Conservation (phyloP, 1,139 yeast genomes). For the Scheffersomyces parashehatae region DNA sequence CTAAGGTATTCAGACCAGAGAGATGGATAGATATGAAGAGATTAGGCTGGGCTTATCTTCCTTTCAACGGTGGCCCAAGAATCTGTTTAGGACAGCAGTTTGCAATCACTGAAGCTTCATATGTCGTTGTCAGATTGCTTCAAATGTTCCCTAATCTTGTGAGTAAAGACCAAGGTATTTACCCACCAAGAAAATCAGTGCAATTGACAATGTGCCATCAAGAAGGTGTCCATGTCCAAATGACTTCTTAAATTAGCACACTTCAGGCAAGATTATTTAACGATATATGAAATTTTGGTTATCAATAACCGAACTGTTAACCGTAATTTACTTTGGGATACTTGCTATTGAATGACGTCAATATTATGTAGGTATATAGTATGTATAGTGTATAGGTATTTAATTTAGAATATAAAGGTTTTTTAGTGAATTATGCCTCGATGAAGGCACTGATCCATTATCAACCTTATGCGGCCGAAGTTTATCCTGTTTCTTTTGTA, state of each 20-base stretch:
- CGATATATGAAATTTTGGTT: too few relatives aligned
- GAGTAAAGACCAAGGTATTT: slow-evolving; percentile 21
- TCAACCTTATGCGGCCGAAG: too few relatives aligned
- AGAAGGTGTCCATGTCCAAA: slow-evolving; percentile 25
- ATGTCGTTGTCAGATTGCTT: slow-evolving; percentile 27
- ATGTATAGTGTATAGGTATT: too few relatives aligned
- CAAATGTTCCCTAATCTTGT: slow-evolving; percentile 36
- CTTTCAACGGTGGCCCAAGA: slow-evolving; percentile 48
- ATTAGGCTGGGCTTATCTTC: slow-evolving; percentile 45
- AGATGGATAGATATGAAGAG: slow-evolving; percentile 26
- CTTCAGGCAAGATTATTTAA: too few relatives aligned
- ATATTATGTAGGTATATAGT: too few relatives aligned
- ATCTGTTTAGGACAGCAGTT: slow-evolving; percentile 48
- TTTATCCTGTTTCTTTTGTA: too few relatives aligned
- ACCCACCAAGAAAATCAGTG: slow-evolving; percentile 34
- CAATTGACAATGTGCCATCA: slow-evolving; percentile 38
- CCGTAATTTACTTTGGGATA: too few relatives aligned
- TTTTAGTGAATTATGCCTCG: too few relatives aligned
- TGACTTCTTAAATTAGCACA: slow-evolving; percentile 1
- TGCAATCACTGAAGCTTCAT: slow-evolving; percentile 47
- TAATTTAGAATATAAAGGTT: too few relatives aligned
- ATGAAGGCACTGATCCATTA: too few relatives aligned
- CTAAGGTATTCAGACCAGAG: slow-evolving; percentile 22
- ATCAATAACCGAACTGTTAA: too few relatives aligned
- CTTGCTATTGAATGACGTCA: too few relatives aligned